Base-by-base conservation (phyloP, 768 basidiomycete genomes). In the Tricholoma sp. region DNA sequence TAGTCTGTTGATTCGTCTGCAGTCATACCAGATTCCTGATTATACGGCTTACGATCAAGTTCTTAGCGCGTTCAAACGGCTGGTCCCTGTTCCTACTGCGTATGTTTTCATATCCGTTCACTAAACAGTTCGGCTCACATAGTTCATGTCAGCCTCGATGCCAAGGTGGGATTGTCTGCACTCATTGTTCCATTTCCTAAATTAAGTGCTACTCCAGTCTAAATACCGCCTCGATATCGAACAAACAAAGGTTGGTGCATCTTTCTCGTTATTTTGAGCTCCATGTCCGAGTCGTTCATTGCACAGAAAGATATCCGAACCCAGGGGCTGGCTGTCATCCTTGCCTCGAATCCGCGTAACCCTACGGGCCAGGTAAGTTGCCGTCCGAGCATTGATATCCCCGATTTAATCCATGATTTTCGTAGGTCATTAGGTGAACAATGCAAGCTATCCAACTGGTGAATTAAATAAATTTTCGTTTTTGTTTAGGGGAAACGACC, bases 341-440 rank as follows among this genome's bases (percentile, higher is more conserved):
- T 95, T 45, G 89, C 92, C 0, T 94, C 91, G 21, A 98, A 97
- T 72, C 95, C 95, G n/a, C 85, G 94, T 54, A 98, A 97, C 68
- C 94, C 95, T 3, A 97, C 95, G 1, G 94, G 95, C n/a, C 94
- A 96, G 69, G 84, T 87, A 54, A 81, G 62, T 57, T 21, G 32
- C 18, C 47, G 18, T 43, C n/a, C 16, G 47, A 19, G 46, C 3
- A 24, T 49, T 31, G 24, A 52, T 21, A 29, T 34, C 22, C 14
- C 54, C 46, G 39, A 53, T 34, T 27, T 18, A 19, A 55, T 50
- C 32, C 27, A 41, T 46, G 18, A 56, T 9, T 31, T 50, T 22
- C 34, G 21, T 60, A 80, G 79, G 85, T 90, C 50, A 80, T 81
- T 63, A 78, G 74, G 78, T 78, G 61, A 65, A 67, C 32, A 14